phyloP scores from a whole-genome alignment of 75 land plant species.

The Isoetes taiwanensis region DNA sequence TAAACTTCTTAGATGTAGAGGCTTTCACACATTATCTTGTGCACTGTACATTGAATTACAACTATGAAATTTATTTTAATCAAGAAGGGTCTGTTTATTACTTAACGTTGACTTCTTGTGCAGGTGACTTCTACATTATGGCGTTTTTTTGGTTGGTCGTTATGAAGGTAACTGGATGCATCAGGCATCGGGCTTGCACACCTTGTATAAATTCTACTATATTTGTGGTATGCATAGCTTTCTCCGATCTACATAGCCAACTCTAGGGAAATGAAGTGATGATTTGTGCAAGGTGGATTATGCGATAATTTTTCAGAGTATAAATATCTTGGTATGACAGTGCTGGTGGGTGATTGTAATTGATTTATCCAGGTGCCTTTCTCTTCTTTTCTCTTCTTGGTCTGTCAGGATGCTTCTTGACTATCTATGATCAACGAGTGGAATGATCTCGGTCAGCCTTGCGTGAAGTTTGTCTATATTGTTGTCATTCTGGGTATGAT shows the following conservation, averaged over 20 bases:
- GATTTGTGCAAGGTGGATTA: too few relatives aligned
- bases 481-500: constrained; percentile 83
- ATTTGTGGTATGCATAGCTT: constrained; percentile 90
- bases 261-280: neutral
- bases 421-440: constrained; percentile 93
- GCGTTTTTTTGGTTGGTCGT: constrained; percentile 58
- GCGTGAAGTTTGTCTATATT: constrained; percentile 84
- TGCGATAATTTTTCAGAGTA: too few relatives aligned
- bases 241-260: too few relatives aligned
- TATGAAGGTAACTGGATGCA: constrained; percentile 55
- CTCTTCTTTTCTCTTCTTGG: constrained; percentile 81
- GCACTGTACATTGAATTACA: too few relatives aligned
- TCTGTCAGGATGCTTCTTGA: constrained; percentile 83
- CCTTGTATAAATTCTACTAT: constrained; percentile 65
- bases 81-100: too few relatives aligned
- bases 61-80: too few relatives aligned
- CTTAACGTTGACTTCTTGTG: constrained; percentile 9
- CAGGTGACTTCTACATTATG: constrained; percentile 69
- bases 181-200: constrained; percentile 62
- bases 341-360: neutral
- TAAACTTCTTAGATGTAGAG: too few relatives aligned
- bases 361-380: constrained; percentile 63
- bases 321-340: too few relatives aligned
- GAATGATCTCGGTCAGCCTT: constrained; percentile 87
- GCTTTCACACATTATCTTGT: too few relatives aligned